Evolutionary conservation across 495 filamentous ascomycete species (phyloP).

Genomic region (Acidomyces sp.): DNA sequence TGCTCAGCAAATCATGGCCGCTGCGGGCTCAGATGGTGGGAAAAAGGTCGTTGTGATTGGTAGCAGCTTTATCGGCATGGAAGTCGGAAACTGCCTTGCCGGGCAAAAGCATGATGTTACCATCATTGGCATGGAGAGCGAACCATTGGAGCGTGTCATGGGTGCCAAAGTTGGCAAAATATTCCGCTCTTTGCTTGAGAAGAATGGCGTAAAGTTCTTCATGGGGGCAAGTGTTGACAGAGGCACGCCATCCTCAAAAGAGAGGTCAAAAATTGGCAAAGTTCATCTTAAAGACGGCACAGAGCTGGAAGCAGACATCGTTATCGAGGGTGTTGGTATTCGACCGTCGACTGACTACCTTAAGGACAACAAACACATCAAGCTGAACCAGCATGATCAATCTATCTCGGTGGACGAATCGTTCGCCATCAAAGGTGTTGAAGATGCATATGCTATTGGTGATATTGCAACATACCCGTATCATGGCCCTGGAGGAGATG

Average conservation of each 20-base stretch:
- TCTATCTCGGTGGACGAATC: constrained; percentile 63
- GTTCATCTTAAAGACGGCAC: constrained; percentile 82
- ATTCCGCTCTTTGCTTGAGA: constrained; percentile 63
- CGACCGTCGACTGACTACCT: constrained; percentile 75
- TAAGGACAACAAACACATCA: constrained; percentile 45
- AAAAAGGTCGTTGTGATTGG: constrained; percentile 91
- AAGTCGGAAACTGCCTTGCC: constrained; percentile 67
- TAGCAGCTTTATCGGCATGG: constrained; percentile 92
- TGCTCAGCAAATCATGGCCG: constrained; percentile 57
- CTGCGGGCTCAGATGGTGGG: constrained; percentile 61
- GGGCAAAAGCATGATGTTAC: constrained; percentile 64
- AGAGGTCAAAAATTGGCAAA: constrained; percentile 58
- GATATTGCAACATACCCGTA: constrained; percentile 96
- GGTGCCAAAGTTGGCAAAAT: constrained; percentile 69
- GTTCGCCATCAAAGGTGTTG: constrained; percentile 58
- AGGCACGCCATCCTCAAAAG: constrained; percentile 52
- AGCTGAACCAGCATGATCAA: constrained; percentile 65
- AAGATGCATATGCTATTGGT: constrained; percentile 83
- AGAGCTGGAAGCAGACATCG: constrained; percentile 69
- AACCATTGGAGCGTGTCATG: constrained; percentile 77
- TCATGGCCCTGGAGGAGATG: constrained; percentile 70
- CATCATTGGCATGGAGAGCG: constrained; percentile 85
- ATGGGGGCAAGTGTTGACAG: constrained; percentile 68
- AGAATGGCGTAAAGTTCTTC: constrained; percentile 76
- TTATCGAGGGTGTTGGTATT: constrained; percentile 83